Evolutionary conservation across 352 stramenopile genomes (phyloP).

Genomic region (Phytopythium ostracodes): DNA sequence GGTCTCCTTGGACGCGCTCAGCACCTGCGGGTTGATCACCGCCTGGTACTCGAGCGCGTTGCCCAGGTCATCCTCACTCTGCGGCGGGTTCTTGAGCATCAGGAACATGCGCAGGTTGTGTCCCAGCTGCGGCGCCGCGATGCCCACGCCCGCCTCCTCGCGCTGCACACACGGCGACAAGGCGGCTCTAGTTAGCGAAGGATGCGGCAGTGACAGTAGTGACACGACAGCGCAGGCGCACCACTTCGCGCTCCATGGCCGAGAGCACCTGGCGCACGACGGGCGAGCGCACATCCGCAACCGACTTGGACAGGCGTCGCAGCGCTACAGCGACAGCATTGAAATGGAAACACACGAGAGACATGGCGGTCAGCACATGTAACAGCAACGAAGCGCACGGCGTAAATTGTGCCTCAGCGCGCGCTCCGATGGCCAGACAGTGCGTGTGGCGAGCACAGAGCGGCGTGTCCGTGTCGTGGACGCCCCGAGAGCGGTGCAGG

Average conservation of each 20-base stretch:
- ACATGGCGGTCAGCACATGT: neutral
- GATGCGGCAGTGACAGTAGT: neutral
- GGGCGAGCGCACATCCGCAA: slow-evolving; percentile 49
- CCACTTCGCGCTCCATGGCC: slow-evolving; percentile 66
- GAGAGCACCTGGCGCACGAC: slow-evolving; percentile 48
- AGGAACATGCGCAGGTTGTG: slow-evolving; percentile 81
- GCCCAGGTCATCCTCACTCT: slow-evolving; percentile 49
- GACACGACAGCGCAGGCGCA: slow-evolving; percentile 11
- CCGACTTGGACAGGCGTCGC: slow-evolving; percentile 61
- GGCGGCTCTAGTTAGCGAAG: neutral
- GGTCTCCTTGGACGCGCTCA: slow-evolving; percentile 37
- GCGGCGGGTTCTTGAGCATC: slow-evolving; percentile 67
- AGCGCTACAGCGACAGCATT: slow-evolving; percentile 30
- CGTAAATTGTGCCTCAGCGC: neutral
- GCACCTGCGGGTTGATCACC: slow-evolving; percentile 78
- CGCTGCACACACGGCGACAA: slow-evolving; percentile 23
- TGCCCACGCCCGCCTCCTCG: slow-evolving; percentile 62
- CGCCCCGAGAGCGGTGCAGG: neutral
- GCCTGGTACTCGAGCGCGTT: slow-evolving; percentile 57
- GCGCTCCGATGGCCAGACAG: neutral
- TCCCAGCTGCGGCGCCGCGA: slow-evolving; percentile 71
- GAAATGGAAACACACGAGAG: neutral
- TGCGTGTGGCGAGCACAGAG: neutral
- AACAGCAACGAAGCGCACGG: neutral
- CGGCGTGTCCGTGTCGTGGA: neutral